Evolutionary conservation across 2,329 filamentous ascomycete genomes (phyloP).

Genomic region (Fusarium napiforme): DNA sequence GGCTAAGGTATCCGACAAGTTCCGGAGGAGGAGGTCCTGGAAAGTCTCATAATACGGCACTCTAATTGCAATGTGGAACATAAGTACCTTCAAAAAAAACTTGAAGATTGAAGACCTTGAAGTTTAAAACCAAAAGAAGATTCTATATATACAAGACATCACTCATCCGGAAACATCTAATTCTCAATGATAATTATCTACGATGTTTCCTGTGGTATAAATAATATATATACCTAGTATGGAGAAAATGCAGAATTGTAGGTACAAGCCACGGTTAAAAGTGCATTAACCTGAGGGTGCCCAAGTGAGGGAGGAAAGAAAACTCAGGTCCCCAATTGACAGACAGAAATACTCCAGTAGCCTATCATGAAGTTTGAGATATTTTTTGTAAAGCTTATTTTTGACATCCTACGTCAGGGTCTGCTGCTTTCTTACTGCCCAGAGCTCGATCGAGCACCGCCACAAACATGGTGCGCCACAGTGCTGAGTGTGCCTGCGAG

Average conservation of each 20-base stretch:
- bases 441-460: not conserved
- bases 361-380: no score
- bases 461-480: constrained; percentile 9
- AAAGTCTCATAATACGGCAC: not conserved
- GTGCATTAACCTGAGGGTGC: not conserved
- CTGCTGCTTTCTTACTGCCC: not conserved
- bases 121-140: not conserved
- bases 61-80: not conserved
- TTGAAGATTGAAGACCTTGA: not conserved
- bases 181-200: not conserved
- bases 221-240: not conserved
- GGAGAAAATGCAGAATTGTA: not conserved
- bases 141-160: not conserved
- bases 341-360: not conserved
- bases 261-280: not conserved
- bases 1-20: not conserved
- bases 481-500: constrained; percentile 1
- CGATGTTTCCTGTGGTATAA: not conserved
- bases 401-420: not conserved
- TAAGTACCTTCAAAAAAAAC: not conserved
- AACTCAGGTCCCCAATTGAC: not conserved
- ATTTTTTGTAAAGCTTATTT: not conserved
- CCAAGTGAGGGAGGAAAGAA: not conserved
- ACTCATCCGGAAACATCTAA: not conserved
- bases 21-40: not conserved